These are phyloP conservation scores for Leccinum fibrillosum DNA, from an alignment of 768 basidiomycete species.

Conservation along the genomic window DNA sequence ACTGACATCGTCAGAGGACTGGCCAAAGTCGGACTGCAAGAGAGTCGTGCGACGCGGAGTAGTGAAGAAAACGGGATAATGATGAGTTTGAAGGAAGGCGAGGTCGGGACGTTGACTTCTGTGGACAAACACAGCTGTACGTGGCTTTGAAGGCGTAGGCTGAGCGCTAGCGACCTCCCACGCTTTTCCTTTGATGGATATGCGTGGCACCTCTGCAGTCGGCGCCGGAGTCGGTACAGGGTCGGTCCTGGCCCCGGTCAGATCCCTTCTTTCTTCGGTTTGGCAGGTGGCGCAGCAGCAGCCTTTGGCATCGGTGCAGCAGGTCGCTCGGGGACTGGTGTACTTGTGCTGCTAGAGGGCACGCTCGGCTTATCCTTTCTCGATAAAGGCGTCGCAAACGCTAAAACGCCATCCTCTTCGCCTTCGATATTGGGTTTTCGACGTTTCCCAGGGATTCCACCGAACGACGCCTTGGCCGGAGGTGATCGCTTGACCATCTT, in stretches of 20 bases:
- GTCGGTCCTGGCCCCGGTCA: slow-evolving; percentile 10
- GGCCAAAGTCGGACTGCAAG: no score
- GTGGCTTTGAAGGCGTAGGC: slow-evolving; percentile 38
- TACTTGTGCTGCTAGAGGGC: slow-evolving; percentile 38
- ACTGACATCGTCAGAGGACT: no score
- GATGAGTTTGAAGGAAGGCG: no score
- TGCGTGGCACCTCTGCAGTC: slow-evolving; percentile 29
- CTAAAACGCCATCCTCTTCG: slow-evolving; percentile 60
- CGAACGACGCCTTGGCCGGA: slow-evolving; percentile 35
- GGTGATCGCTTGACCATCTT: slow-evolving; percentile 36
- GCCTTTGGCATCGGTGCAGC: slow-evolving; percentile 8
- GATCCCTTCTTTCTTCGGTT: slow-evolving; percentile 39
- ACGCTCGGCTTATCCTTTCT: slow-evolving; percentile 47
- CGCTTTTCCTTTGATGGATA: slow-evolving; percentile 72
- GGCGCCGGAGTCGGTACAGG: slow-evolving; percentile 19
- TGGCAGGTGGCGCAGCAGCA: no score
- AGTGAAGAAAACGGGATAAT: no score
- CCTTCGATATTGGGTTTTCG: slow-evolving; percentile 48
- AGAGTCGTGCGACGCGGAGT: no score
- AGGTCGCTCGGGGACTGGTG: slow-evolving; percentile 38
- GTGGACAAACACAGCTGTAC: slow-evolving; percentile 5
- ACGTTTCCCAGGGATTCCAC: slow-evolving; percentile 48
- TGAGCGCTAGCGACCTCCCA: slow-evolving; percentile 45
- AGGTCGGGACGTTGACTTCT: no score
- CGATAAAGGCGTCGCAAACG: slow-evolving; percentile 52